Conservation (phyloP, 306 rosid species). For the Corylus avellana region DNA sequence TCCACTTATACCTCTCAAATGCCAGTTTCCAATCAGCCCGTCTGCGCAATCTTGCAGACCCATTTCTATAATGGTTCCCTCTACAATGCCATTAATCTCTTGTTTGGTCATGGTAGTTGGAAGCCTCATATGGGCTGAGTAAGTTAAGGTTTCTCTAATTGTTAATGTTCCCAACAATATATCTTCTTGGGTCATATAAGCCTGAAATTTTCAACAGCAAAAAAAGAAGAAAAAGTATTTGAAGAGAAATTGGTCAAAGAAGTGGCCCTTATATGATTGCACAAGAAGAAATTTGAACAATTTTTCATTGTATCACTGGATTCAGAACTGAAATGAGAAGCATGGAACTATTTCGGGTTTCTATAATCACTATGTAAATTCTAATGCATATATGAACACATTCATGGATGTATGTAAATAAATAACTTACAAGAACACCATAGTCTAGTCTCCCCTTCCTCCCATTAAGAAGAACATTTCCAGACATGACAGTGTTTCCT, state of each 20-base stretch:
- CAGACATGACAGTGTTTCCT: slow-evolving; percentile 75
- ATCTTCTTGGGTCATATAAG: slow-evolving; percentile 93
- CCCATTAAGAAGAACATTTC: slow-evolving; percentile 77
- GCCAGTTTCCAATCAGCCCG: slow-evolving; percentile 78
- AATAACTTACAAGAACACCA: slow-evolving; percentile 66
- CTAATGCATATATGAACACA: background rate
- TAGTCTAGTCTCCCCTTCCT: slow-evolving; percentile 61
- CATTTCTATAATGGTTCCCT: slow-evolving; percentile 69
- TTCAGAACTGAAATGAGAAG: too few relatives aligned
- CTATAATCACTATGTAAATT: too few relatives aligned
- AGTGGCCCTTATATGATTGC: background rate
- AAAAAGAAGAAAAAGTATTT: background rate
- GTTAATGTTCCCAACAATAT: slow-evolving; percentile 77
- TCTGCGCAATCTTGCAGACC: slow-evolving; percentile 87
- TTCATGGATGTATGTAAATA: background rate
- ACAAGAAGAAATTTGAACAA: too few relatives aligned
- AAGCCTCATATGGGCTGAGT: slow-evolving; percentile 86
- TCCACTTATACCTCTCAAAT: slow-evolving; percentile 85
- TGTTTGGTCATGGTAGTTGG: slow-evolving; percentile 54
- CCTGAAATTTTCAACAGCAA: slow-evolving; percentile 39
- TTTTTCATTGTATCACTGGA: too few relatives aligned
- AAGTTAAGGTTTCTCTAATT: slow-evolving; percentile 77
- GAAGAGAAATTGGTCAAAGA: background rate
- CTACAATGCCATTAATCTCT: slow-evolving; percentile 58
- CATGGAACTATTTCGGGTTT: too few relatives aligned